Conservation (phyloP, 2,329 filamentous ascomycete genomes). For the Chrysoporthe deuterocubensis region DNA sequence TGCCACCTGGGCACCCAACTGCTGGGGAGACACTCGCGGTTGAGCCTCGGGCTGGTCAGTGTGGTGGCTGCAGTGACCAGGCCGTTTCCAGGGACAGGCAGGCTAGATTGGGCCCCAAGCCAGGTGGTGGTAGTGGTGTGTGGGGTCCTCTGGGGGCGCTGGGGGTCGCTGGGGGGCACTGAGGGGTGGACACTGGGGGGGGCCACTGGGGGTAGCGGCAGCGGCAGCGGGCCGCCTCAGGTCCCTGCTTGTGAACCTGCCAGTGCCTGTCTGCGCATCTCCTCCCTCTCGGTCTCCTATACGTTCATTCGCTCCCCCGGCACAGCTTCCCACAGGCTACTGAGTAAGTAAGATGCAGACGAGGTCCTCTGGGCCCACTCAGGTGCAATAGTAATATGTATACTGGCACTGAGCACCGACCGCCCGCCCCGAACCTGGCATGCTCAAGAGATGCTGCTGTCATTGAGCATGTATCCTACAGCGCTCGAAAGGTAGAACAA, state of each 20-base stretch:
- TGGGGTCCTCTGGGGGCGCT: not conserved
- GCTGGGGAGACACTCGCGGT: not conserved
- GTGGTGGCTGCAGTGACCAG: not conserved
- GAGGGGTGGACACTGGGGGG: too few species aligned
- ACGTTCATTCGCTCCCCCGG: too few species aligned
- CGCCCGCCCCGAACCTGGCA: not conserved
- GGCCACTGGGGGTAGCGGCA: not conserved
- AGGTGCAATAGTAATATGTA: too few species aligned
- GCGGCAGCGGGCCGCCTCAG: not conserved
- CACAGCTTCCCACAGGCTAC: too few species aligned
- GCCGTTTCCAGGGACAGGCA: not conserved
- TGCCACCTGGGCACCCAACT: not conserved
- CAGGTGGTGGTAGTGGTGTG: not conserved
- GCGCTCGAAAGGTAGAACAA: not conserved
- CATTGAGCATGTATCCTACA: conserved; percentile 10
- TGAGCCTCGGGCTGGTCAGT: conserved; percentile 17
- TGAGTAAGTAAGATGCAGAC: too few species aligned
- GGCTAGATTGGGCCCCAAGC: not conserved
- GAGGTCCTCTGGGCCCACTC: too few species aligned
- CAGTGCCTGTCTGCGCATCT: too few species aligned
- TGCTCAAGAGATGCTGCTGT: not conserved
- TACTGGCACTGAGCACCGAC: too few species aligned
- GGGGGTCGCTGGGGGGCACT: not conserved
- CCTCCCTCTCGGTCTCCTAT: too few species aligned
- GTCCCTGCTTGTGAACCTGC: not conserved